Base-by-base conservation (phyloP, 208 protist species). In the Trypanosoma scelopori region DNA sequence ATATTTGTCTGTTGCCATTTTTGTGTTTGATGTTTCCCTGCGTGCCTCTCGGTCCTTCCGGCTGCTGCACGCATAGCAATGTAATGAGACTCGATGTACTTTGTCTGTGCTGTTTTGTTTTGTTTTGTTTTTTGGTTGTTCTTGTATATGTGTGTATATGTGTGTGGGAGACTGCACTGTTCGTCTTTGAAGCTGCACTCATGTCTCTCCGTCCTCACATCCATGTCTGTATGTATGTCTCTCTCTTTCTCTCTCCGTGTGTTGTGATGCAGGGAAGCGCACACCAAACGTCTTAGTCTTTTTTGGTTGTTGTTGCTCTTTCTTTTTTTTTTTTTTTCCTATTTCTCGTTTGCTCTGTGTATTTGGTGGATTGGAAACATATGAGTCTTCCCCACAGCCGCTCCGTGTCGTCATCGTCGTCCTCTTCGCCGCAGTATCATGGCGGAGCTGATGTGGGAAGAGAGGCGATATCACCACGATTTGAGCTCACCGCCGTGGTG, bases 401-500 rank as follows among this genome's bases (percentile, higher is more conserved):
- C 20, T 59, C 41, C 37, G 56, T 55, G 22, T 64, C 64, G 5
- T 43, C 39, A 22, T 68, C 32, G 32, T 66, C n/a, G 0, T 35
- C 41, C 5, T 46, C 46, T 18, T 56, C 53, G n/a, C 23, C 15
- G 20, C 22, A 16, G 51, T 16, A 57, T 35, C 25, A 27, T 42
- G 23, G 27, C 13, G 63, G 30, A 27, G 27, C 18, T 49, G 35
- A 49, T 25, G 49, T 20, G 18, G 58, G 67, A 13, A 56, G 30
- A n/a, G 65, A 62, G 30, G 39, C 39, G 9, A 35, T 55, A 5
- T 15, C 55, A 5, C 80, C 75, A 3, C 68, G 58, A 13, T 85
- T 81, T 69, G 80, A 85, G 28, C 63, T 85, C 20, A 72, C 55
- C 0, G 48, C 55, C 23, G 48, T 85, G 16, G 39, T 59, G 35